Percentiles rank a stretch among this genome's conserved stretches.
Evolutionary conservation across 345 rosid genomes (phyloP).

Genomic region (Syzygium oleosum): DNA sequence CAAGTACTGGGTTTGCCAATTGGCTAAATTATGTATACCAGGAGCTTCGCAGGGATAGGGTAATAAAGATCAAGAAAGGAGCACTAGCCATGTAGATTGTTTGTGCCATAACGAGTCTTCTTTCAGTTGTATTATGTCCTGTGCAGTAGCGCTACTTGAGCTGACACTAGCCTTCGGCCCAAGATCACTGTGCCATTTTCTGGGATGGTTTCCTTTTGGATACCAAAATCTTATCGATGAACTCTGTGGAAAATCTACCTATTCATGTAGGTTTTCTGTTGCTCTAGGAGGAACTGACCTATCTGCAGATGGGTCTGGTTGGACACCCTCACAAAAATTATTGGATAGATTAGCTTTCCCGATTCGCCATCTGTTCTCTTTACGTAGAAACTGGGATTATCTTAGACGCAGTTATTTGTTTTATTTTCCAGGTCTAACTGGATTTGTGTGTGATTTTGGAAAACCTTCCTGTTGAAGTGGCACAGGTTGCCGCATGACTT

Average conservation of each 20-base stretch:
- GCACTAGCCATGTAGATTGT: not conserved
- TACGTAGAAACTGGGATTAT: not conserved
- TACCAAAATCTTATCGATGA: not conserved
- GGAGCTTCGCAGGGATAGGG: not conserved
- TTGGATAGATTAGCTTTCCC: not conserved
- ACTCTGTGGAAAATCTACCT: not conserved
- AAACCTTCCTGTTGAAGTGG: not conserved
- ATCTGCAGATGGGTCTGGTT: not conserved
- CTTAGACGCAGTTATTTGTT: not conserved
- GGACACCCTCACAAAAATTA: not conserved
- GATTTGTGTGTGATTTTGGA: not conserved
- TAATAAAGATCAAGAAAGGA: not conserved
- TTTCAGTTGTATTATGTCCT: not conserved
- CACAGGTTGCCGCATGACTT: not conserved
- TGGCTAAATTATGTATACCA: not conserved
- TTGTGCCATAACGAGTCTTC: not conserved
- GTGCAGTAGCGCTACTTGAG: not conserved
- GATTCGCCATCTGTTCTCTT: not conserved
- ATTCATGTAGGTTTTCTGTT: not conserved
- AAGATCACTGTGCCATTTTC: not conserved
- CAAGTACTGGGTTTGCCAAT: not conserved
- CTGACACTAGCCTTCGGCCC: not conserved
- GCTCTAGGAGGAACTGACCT: not conserved
- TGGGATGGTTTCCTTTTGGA: not conserved
- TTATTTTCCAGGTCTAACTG: not conserved